Evolutionary conservation across 1,139 yeast species (phyloP), one percentile per base, ranked within the genome.

Genomic region (Debaryomyces udenii): DNA sequence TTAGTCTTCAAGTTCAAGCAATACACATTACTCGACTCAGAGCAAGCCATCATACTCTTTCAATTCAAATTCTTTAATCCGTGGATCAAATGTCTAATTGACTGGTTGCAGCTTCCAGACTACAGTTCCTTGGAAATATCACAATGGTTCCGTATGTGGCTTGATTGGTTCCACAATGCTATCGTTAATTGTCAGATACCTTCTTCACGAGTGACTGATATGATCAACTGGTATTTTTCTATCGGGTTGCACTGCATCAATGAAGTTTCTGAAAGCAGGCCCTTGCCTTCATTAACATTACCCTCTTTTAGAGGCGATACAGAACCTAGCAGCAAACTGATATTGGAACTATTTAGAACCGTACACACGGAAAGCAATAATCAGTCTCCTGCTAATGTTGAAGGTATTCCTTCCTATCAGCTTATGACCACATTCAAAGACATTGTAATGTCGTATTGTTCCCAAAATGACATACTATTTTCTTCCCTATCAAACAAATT

Each of bases 341-440:
- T 41, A 3, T 43, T 40, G 6, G 35, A 48, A 26, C 27, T 52
- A 14, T 31, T 48, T 11, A 22, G 14, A 40, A 28, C 17, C 9
- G 30, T 15, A 6, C 16, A 31, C 10, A 4, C 15, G 11, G 28
- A 35, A 2, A 27, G 16, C 15, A 9, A 16, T 7, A 37, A 24
- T 9, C 13, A 7, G 7, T 9, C 24, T 7, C 6, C 38, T 3
- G 24, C 33, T 2, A 45, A 47, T 37, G 56, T 55, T 9, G 50
- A 63, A 18, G 73, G 73, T 1, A 55, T 67, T 3, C 70, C 74
- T 0, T 48, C 66, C 0, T 52, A 59, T 32, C 59, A 57, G 26
- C 53, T 70, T 4, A 44, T 57, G 41, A 62, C 69, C 3, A 52
- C 70, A 1, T 73, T 68, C 43, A 68, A 60, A 38, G 76, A 73